Evolutionary conservation across 108 stramenopile species (phyloP), one percentile per base, ranked within the genome.

Genomic region (Asterionellopsis glacialis): DNA sequence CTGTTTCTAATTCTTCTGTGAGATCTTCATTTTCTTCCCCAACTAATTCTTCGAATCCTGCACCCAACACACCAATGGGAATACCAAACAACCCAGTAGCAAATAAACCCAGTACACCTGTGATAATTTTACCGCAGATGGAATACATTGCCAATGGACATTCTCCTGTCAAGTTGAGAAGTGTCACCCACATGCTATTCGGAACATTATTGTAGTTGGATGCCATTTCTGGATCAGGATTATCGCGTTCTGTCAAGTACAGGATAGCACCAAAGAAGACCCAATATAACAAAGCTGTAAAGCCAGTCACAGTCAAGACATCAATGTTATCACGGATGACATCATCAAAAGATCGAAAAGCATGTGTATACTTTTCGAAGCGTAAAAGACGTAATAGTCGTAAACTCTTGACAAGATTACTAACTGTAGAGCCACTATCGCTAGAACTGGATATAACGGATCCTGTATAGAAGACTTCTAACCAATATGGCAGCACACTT

Each of bases 171-270:
- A 95, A 76, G 56, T 95, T 95, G 23, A 95, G 63, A 12, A 95
- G 69, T 3, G 95, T 93, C 14, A 95, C 79, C 95, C 95, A 95
- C 95, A 95, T 95, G 14, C 87, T 56, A 66, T 92, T 75, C 4
- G 92, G 92, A n/a, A 93, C 80, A 19, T 84, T 87, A 39, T 75
- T 90, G 67, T 88, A 93, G 68, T 87, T 87, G 14, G 60, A 44
- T 23, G 74, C 68, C 79, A 95, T 88, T 52, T 92, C 90, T 9
- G 64, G 59, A 62, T 95, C 92, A 0, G 83, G 84, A 54, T 83
- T 90, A 61, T 87, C 67, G 28, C 91, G 74, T 61, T 95, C 95
- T 12, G 90, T 87, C 42, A 78, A 69, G 62, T 91, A 95, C 55
- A 93, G 68, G 22, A 85, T 59, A 1, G 85, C 74, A n/a, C 67